phyloP scores from a whole-genome alignment of 2,329 filamentous ascomycete species.

The Aspergillus bombycis region DNA sequence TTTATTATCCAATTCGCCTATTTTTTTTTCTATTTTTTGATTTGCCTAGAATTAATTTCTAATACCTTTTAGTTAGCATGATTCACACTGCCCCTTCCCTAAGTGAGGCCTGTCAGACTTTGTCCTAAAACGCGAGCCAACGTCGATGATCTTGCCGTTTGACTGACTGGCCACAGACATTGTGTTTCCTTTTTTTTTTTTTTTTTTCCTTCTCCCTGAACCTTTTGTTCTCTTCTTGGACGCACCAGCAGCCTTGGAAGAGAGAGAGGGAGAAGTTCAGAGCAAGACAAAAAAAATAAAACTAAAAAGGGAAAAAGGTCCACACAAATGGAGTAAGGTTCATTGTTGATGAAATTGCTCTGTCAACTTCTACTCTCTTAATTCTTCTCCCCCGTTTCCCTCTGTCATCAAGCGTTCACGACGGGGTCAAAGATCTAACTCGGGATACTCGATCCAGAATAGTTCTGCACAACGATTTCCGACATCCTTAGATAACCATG shows the following conservation, averaged over 20 bases:
- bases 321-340: not conserved
- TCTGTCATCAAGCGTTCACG: conserved; percentile 1
- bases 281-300: not conserved
- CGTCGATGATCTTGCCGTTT: not conserved
- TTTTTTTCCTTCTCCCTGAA: conserved; percentile 1
- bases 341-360: not conserved
- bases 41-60: conserved; percentile 5
- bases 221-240: not conserved
- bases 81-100: conserved; percentile 7
- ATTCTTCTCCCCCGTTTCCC: not conserved
- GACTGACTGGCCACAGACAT: not conserved
- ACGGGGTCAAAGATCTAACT: conserved; percentile 1
- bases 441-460: conserved; percentile 16
- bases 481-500: conserved; percentile 4
- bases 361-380: not conserved
- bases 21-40: conserved; percentile 1
- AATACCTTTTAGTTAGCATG: not conserved
- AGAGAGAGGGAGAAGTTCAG: not conserved
- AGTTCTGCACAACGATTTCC: conserved; percentile 14
- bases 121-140: conserved; percentile 7
- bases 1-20: conserved; percentile 9
- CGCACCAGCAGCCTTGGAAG: not conserved
- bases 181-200: conserved; percentile 7
- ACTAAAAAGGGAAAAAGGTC: not conserved
- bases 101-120: conserved; percentile 6